Percentiles rank a stretch among this genome's conserved stretches.
phyloP scores from a whole-genome alignment of 768 basidiomycete species.

The Suillus lakei region DNA sequence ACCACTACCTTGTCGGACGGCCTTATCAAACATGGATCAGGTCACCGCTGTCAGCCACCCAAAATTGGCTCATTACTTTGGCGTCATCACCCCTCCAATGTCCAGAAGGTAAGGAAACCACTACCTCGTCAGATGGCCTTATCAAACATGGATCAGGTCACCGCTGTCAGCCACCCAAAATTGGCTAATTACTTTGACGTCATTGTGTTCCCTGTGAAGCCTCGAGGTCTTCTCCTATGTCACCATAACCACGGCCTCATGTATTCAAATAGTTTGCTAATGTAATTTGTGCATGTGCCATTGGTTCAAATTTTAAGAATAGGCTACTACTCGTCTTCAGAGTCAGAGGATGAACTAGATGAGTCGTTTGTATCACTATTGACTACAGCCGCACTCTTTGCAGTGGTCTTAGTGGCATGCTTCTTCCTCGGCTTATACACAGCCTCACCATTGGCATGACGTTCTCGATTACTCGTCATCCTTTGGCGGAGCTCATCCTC shows the following conservation, averaged over 20 bases:
- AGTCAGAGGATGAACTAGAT: neutral
- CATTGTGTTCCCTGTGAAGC: constrained; percentile 54
- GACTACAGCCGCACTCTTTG: neutral
- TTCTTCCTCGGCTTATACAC: neutral
- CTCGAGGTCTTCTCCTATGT: too few relatives aligned
- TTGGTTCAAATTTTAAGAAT: neutral
- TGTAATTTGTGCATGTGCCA: neutral
- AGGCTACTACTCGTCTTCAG: neutral
- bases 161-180: constrained; percentile 54
- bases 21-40: constrained; percentile 35
- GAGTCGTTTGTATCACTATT: neutral
- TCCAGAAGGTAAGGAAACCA: constrained; percentile 59
- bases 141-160: constrained; percentile 46
- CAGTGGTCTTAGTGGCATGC: neutral
- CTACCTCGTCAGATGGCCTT: neutral
- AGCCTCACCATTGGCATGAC: neutral
- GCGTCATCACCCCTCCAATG: constrained; percentile 75
- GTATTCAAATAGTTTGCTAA: too few relatives aligned
- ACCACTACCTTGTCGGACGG: neutral
- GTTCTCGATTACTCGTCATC: neutral
- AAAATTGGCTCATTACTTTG: constrained; percentile 52
- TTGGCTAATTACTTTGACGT: constrained; percentile 60
- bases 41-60: constrained; percentile 60
- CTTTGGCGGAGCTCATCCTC: neutral
- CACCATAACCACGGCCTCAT: too few relatives aligned